phyloP scores from a whole-genome alignment of 768 basidiomycete species.

The Termitomyces sp. region DNA sequence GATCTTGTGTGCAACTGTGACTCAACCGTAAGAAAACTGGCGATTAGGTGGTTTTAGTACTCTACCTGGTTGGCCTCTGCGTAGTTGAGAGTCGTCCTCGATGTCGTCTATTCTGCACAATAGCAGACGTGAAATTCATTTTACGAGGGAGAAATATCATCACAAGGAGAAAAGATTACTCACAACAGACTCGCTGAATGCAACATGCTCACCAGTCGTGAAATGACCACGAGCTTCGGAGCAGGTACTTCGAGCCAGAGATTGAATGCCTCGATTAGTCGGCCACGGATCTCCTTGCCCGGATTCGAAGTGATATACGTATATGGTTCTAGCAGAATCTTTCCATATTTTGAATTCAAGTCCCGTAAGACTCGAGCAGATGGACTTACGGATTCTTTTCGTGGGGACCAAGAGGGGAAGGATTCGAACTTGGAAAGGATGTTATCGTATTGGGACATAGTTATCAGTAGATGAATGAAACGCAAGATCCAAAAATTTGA shows the following conservation, averaged over 20 bases:
- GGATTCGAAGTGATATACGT: slow-evolving; percentile 79
- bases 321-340: slow-evolving; percentile 71
- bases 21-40: background rate
- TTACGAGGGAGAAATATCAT: background rate
- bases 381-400: background rate
- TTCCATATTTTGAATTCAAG: background rate
- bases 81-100: slow-evolving; percentile 84
- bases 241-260: slow-evolving; percentile 81
- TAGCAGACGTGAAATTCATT: background rate
- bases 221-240: slow-evolving; percentile 68
- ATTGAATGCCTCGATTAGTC: slow-evolving; percentile 92
- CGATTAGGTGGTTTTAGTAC: slow-evolving; percentile 6
- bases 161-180: slow-evolving; percentile 13
- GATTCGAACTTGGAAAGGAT: background rate
- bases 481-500: background rate
- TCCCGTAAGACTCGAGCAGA: too few species aligned
- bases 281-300: slow-evolving; percentile 88
- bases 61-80: slow-evolving; percentile 78
- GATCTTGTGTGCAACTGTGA: slow-evolving; percentile 87
- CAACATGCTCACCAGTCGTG: slow-evolving; percentile 85
- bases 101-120: slow-evolving; percentile 85
- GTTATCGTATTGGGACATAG: background rate
- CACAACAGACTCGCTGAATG: slow-evolving; percentile 93
- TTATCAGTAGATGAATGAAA: background rate
- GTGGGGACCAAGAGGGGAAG: background rate